These are phyloP conservation scores for Termitomyces eurrhizus DNA, from an alignment of 768 basidiomycete species.

Conservation along the genomic window DNA sequence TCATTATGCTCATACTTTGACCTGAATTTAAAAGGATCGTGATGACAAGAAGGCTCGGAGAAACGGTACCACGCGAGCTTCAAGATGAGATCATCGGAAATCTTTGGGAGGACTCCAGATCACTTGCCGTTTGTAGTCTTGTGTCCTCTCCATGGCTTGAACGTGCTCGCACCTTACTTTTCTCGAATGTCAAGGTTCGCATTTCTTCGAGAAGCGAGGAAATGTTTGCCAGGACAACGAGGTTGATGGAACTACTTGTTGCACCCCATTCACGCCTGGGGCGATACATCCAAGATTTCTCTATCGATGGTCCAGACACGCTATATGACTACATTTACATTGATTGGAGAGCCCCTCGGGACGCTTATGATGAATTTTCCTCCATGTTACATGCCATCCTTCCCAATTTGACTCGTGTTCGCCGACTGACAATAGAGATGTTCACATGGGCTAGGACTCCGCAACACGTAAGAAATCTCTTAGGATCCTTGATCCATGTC, in stretches of 20 bases:
- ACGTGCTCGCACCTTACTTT: background rate
- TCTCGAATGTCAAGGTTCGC: background rate
- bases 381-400: no score
- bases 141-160: no score
- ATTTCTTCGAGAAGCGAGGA: background rate
- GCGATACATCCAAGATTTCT: background rate
- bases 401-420: no score
- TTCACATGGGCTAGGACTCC: background rate
- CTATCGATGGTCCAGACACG: background rate
- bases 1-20: background rate
- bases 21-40: background rate
- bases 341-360: background rate
- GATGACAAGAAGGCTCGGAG: background rate
- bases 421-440: background rate
- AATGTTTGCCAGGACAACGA: background rate
- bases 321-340: background rate
- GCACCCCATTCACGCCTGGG: background rate
- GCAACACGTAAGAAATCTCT: background rate
- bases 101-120: background rate
- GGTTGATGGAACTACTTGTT: background rate
- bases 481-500: background rate
- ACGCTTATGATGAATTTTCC: background rate
- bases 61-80: background rate
- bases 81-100: background rate
- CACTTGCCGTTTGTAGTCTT: background rate